Conservation (phyloP, 805 yeast genomes). For the Candida multigemmis region DNA sequence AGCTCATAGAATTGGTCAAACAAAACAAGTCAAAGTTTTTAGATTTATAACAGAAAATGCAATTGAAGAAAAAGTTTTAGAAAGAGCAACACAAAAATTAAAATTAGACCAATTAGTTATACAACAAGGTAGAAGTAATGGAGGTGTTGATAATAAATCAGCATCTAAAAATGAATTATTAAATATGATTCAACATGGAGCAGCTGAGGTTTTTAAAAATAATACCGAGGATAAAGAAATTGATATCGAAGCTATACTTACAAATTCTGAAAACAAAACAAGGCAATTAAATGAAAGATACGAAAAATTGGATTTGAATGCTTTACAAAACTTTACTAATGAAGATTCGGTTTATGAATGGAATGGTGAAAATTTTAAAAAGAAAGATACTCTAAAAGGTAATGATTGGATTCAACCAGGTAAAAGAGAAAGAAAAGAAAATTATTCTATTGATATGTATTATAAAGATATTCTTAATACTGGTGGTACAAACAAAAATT, state of each 20-base stretch:
- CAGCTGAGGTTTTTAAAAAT: conserved; percentile 48
- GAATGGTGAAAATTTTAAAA: conserved; percentile 79
- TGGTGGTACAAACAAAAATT: conserved; percentile 42
- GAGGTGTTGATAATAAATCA: conserved; percentile 26
- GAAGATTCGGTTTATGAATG: conserved; percentile 71
- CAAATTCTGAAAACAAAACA: conserved; percentile 57
- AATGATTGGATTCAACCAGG: conserved; percentile 79
- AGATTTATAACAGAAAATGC: conserved; percentile 75
- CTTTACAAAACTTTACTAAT: conserved; percentile 65
- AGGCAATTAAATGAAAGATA: conserved; percentile 53
- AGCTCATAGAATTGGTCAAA: conserved; percentile 84
- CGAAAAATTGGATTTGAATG: conserved; percentile 63
- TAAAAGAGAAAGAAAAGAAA: conserved; percentile 75
- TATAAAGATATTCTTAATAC: conserved; percentile 73
- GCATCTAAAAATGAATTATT: conserved; percentile 63
- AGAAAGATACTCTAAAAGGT: conserved; percentile 45
- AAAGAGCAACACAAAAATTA: conserved; percentile 73
- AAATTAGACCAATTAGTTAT: conserved; percentile 75
- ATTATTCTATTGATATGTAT: conserved; percentile 82
- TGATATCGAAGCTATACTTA: conserved; percentile 55
- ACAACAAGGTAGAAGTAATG: conserved; percentile 55
- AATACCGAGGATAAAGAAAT: conserved; percentile 13
- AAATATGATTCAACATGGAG: conserved; percentile 80
- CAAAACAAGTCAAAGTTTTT: conserved; percentile 72
- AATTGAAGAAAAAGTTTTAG: conserved; percentile 74